These are phyloP conservation scores for Lipomyces yarrowii DNA, from an alignment of 1,139 yeast species.

Conservation along the genomic window DNA sequence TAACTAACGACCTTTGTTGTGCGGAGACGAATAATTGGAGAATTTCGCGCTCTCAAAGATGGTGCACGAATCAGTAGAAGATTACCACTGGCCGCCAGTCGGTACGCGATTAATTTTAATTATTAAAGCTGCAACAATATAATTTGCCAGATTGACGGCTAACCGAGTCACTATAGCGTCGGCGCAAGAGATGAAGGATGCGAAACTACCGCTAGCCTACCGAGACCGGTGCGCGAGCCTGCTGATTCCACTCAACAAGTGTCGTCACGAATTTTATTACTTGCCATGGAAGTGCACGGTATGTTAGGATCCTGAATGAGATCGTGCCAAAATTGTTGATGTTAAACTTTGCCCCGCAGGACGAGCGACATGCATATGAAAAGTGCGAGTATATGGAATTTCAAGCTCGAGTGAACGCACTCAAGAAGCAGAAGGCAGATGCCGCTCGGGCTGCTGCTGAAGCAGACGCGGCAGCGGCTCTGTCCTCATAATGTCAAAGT, in stretches of 20 bases:
- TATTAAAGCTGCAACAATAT: background rate
- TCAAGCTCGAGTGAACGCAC: conserved; percentile 76
- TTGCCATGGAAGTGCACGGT: conserved; percentile 65
- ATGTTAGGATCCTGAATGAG: background rate
- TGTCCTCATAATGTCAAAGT: conserved; percentile 5
- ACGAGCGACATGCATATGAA: conserved; percentile 83
- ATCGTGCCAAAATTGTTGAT: background rate
- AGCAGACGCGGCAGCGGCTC: conserved; percentile 20
- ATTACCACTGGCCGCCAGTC: conserved; percentile 12
- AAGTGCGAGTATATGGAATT: conserved; percentile 84
- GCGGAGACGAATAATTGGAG: background rate
- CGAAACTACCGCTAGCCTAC: conserved; percentile 78
- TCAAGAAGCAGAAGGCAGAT: conserved; percentile 50
- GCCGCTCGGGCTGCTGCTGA: conserved; percentile 16
- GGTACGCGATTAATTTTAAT: background rate
- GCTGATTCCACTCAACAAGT: conserved; percentile 64
- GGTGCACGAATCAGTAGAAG: conserved; percentile 12
- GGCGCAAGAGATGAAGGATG: conserved; percentile 81
- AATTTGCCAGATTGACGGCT: background rate
- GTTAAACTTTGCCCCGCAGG: conserved; percentile 41
- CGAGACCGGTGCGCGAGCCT: conserved; percentile 86
- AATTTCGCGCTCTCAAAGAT: background rate
- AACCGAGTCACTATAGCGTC: conserved; percentile 52
- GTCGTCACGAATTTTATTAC: conserved; percentile 57
- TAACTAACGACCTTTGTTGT: background rate